Percentiles rank a stretch among this genome's conserved stretches.
These are phyloP conservation scores for Yamadazyma takamatsuzukensis DNA, from an alignment of 805 yeast species.

Conservation along the genomic window DNA sequence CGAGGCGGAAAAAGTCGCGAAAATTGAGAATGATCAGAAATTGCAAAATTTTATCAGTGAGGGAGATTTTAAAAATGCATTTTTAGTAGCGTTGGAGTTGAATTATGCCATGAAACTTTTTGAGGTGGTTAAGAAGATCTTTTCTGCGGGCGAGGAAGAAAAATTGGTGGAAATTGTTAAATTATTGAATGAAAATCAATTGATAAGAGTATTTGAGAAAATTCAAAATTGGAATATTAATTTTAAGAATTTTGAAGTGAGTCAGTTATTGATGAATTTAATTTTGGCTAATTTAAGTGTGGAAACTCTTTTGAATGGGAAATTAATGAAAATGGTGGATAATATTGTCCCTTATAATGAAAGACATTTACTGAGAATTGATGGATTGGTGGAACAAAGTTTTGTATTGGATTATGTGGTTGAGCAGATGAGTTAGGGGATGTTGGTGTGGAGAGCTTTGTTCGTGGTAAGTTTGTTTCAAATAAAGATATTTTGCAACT, in stretches of 20 bases:
- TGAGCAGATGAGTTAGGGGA: conserved; percentile 73
- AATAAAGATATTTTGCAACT: too few species aligned
- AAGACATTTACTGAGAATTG: conserved; percentile 76
- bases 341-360: conserved; percentile 85
- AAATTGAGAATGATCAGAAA: conserved; percentile 85
- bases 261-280: conserved; percentile 73
- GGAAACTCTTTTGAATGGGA: conserved; percentile 58
- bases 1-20: conserved; percentile 47
- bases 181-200: conserved; percentile 54
- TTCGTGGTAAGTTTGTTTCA: too few species aligned
- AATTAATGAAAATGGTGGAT: conserved; percentile 64
- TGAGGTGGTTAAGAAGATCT: conserved; percentile 64
- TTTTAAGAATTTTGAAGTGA: conserved; percentile 70
- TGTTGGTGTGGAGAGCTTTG: too few species aligned
- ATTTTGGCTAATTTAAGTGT: conserved; percentile 54
- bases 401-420: conserved; percentile 81
- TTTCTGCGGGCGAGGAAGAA: conserved; percentile 46
- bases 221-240: conserved; percentile 95
- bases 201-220: conserved; percentile 61
- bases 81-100: conserved; percentile 75
- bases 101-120: conserved; percentile 89
- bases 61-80: conserved; percentile 86
- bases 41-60: conserved; percentile 67
- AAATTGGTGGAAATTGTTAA: conserved; percentile 64
- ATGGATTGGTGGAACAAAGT: conserved; percentile 80